Conservation (phyloP, 768 basidiomycete species). For the Strobilomyces confusus region DNA sequence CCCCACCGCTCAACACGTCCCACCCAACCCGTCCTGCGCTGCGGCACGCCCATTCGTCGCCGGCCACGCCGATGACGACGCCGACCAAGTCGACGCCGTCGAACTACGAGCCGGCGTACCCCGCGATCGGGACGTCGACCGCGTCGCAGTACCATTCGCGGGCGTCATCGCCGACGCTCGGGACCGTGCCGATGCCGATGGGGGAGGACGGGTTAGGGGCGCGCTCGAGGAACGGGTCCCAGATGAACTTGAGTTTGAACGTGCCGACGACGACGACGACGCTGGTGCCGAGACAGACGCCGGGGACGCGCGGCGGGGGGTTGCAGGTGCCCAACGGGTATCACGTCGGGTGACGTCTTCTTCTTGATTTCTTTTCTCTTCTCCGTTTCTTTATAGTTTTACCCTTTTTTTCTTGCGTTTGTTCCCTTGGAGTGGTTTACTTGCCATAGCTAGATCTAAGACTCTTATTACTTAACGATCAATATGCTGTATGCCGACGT, state of each 20-base stretch:
- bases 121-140: slow-evolving; percentile 28
- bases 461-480: background rate
- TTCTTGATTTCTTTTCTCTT: background rate
- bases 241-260: slow-evolving; percentile 61
- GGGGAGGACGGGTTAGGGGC: slow-evolving; percentile 28
- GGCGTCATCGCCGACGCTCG: slow-evolving; percentile 27
- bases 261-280: too few relatives aligned
- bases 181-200: slow-evolving; percentile 6
- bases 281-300: slow-evolving; percentile 44
- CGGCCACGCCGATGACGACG: slow-evolving; percentile 10
- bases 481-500: background rate
- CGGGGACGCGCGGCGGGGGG: slow-evolving; percentile 32
- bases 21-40: slow-evolving; percentile 11
- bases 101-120: slow-evolving; percentile 21
- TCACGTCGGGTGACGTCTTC: slow-evolving; percentile 3
- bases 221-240: slow-evolving; percentile 65
- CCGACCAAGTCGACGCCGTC: background rate
- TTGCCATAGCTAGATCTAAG: background rate
- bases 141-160: slow-evolving; percentile 33
- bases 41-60: slow-evolving; percentile 22
- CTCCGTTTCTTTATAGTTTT: background rate
- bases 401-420: background rate
- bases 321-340: slow-evolving; percentile 16
- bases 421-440: background rate
- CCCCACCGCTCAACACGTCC: slow-evolving; percentile 17